Evolutionary conservation across 140 eudicot species (phyloP), one percentile per base, ranked within the genome.

Genomic region (Senecio squalidus): DNA sequence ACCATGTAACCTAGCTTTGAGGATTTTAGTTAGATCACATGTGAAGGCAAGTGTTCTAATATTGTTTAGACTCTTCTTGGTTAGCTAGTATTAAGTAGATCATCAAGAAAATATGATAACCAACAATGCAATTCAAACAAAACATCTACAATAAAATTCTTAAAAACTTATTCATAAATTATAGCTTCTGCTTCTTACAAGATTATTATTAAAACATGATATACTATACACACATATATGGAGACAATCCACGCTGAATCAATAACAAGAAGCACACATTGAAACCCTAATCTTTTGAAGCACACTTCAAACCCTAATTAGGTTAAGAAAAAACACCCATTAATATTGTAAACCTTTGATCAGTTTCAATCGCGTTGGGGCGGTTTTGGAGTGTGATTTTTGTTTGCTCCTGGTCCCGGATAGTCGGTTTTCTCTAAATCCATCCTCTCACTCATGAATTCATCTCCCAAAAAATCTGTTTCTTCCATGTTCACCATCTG

Each of bases 331-430:
- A 59, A 46, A 47, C 77, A 64, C 60, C 55, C 67, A 55, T 64
- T 33, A 18, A 53, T 23, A 36, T 26, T n/a, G 20, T 31, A 44
- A 43, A 47, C 33, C 58, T 74, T 45, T 65, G 60, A 58, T 59
- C 52, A n/a, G 39, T 28, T 26, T 64, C 28, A 76, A 25, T 71
- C 54, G 1, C 66, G 69, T 28, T 33, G 68, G 17, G 79, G 80
- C 5, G 80, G 80, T 46, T 41, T 68, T 72, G 87, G 87, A 54
- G 80, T 81, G 66, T 76, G 87, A 65, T 49, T 71, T 57, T 56
- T 73, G 68, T 81, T 81, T 33, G 86, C 74, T 55, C 80, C 82
- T 29, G 86, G 65, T 71, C 82, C 80, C 1, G 79, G 74, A 60
- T 80, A 80, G 55, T 80, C 86, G 16, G 54, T 75, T 69, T 75